Percentiles rank a stretch among this genome's conserved stretches.
Conservation (phyloP, 176 grass and related monocot species). For the Phragmites australis region DNA sequence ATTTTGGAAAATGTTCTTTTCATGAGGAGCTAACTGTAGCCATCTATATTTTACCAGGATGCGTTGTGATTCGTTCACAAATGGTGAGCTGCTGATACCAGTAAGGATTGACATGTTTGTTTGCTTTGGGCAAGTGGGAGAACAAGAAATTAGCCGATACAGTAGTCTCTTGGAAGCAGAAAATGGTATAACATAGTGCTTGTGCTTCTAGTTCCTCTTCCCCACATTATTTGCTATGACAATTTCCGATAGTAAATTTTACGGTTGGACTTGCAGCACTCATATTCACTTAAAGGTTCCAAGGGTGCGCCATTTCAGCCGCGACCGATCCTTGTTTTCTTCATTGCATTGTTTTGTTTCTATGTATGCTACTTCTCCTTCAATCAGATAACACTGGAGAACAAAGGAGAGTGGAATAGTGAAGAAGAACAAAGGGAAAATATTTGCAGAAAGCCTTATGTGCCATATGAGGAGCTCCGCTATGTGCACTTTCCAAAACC, state of each 20-base stretch:
- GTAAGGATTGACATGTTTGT: conserved; percentile 40
- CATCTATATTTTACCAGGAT: conserved; percentile 25
- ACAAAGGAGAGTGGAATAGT: neutral
- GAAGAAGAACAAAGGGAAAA: conserved; percentile 1
- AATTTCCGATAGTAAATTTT: conserved; percentile 2
- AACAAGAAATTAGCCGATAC: conserved; percentile 19
- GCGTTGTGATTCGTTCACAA: neutral
- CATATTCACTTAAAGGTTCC: conserved; percentile 58
- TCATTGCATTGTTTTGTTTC: conserved; percentile 61
- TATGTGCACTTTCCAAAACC: conserved; percentile 84
- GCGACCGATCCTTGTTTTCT: conserved; percentile 52
- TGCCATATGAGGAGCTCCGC: conserved; percentile 45
- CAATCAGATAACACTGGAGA: conserved; percentile 63
- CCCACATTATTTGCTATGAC: neutral
- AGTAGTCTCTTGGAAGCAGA: too few species aligned
- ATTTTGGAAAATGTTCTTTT: neutral
- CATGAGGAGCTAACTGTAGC: neutral
- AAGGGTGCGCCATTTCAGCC: conserved; percentile 53
- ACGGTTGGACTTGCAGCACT: conserved; percentile 53
- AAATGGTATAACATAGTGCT: conserved; percentile 46
- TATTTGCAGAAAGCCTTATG: conserved; percentile 48
- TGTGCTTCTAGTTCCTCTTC: neutral
- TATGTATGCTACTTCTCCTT: conserved; percentile 75
- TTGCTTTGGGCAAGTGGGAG: conserved; percentile 12
- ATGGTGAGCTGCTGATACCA: conserved; percentile 29